These are phyloP conservation scores for Colletotrichum noveboracense DNA, from an alignment of 2,329 filamentous ascomycete genomes.

Conservation along the genomic window DNA sequence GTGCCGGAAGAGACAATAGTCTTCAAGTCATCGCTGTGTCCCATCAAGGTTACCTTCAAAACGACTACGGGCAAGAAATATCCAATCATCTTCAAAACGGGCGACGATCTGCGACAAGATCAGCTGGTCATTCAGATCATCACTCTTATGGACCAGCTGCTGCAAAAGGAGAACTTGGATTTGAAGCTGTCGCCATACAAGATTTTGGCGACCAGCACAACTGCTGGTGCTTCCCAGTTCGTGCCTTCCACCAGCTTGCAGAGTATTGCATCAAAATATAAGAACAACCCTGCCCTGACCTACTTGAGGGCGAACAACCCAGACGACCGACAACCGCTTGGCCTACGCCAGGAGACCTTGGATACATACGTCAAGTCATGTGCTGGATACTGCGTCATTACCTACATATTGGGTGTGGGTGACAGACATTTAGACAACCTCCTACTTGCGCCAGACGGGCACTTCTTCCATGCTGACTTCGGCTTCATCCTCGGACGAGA, in stretches of 20 bases:
- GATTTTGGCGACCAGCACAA: constrained; percentile 90
- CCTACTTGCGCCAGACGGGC: constrained; percentile 84
- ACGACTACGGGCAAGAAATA: constrained; percentile 80
- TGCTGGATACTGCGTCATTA: constrained; percentile 98
- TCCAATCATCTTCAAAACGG: constrained; percentile 95
- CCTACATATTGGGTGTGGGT: constrained; percentile 94
- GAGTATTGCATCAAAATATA: constrained; percentile 83
- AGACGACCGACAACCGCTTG: constrained; percentile 79
- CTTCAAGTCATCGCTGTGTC: constrained; percentile 94
- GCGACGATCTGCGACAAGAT: constrained; percentile 94
- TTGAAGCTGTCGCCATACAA: constrained; percentile 95
- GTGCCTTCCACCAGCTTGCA: constrained; percentile 86
- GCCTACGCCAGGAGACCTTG: constrained; percentile 89
- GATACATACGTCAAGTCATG: constrained; percentile 96
- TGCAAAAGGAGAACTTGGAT: constrained; percentile 95
- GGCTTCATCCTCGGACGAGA: constrained; percentile 97
- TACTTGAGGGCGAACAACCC: constrained; percentile 92
- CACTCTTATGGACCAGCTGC: constrained; percentile 93
- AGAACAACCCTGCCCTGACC: constrained; percentile 73
- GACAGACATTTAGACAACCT: constrained; percentile 97
- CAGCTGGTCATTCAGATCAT: constrained; percentile 95
- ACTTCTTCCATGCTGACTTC: constrained; percentile 99
- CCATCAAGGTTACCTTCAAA: constrained; percentile 89
- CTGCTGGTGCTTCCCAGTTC: constrained; percentile 91
- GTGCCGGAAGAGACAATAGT: constrained; percentile 86